These are phyloP conservation scores for Gryganskiella cystojenkinii DNA, from an alignment of 192 early-diverging fungal genomes.

Conservation along the genomic window DNA sequence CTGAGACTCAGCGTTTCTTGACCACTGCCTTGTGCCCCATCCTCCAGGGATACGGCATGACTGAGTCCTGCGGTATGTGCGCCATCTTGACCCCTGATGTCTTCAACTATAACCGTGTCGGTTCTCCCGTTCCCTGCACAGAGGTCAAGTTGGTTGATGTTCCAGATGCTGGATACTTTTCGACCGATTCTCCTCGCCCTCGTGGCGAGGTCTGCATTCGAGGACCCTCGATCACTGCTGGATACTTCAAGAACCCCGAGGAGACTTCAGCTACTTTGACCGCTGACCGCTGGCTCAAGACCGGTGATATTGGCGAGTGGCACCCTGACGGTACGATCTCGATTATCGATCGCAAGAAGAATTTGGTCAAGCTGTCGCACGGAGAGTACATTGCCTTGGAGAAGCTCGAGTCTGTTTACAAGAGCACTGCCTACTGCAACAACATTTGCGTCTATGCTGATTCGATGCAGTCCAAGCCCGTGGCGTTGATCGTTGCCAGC, in stretches of 20 bases:
- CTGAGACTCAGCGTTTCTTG: constrained; percentile 88
- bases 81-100: constrained; percentile 72
- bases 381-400: constrained; percentile 97
- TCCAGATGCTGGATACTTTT: constrained; percentile 68
- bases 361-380: constrained; percentile 91
- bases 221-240: constrained; percentile 80
- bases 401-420: constrained; percentile 93
- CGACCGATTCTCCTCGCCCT: constrained; percentile 69
- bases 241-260: constrained; percentile 82
- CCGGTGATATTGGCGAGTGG: constrained; percentile 93
- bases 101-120: constrained; percentile 71
- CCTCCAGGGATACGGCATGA: constrained; percentile 90
- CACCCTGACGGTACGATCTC: constrained; percentile 77
- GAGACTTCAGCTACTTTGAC: constrained; percentile 75
- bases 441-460: constrained; percentile 86
- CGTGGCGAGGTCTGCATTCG: constrained; percentile 89
- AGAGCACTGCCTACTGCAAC: constrained; percentile 72
- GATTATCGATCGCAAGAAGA: constrained; percentile 94
- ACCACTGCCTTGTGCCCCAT: constrained; percentile 81
- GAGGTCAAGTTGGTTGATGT: constrained; percentile 88
- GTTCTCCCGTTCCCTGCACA: constrained; percentile 77
- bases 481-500: constrained; percentile 80
- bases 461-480: constrained; percentile 73
- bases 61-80: constrained; percentile 82
- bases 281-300: constrained; percentile 87